A percentile compares a stretch with the other conserved stretches of the same genome.
Conservation (phyloP, 2,329 filamentous ascomycete genomes). For the Aspergillus hiratsukae region DNA sequence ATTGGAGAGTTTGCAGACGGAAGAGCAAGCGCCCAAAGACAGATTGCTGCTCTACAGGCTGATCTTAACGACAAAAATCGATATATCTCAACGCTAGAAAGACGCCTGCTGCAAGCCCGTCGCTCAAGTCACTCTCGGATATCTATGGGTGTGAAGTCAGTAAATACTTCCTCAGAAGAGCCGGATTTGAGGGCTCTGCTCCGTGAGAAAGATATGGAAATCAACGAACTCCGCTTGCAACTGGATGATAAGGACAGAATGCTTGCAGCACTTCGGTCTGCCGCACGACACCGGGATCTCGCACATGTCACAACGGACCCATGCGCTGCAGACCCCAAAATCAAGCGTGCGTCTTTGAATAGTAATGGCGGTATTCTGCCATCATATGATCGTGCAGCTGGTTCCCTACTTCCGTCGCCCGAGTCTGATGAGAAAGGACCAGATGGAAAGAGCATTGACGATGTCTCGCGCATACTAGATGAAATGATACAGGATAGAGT, state of each 20-base stretch:
- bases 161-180: constrained; percentile 70
- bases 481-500: constrained; percentile 93
- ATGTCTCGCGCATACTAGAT: constrained; percentile 89
- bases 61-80: constrained; percentile 95
- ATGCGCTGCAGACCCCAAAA: constrained; percentile 27
- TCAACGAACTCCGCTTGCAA: constrained; percentile 80
- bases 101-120: constrained; percentile 82
- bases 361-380: constrained; percentile 27
- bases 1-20: constrained; percentile 82
- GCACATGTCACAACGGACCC: constrained; percentile 56
- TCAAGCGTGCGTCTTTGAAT: constrained; percentile 23
- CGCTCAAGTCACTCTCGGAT: constrained; percentile 84
- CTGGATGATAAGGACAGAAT: constrained; percentile 95
- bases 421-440: constrained; percentile 32
- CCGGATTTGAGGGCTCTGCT: constrained; percentile 68
- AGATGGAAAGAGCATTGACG: constrained; percentile 69
- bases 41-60: constrained; percentile 87
- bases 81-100: constrained; percentile 91
- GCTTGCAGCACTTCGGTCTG: constrained; percentile 78
- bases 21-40: constrained; percentile 72
- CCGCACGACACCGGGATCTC: constrained; percentile 77
- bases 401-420: constrained; percentile 29
- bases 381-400: constrained; percentile 20
- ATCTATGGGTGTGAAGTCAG: constrained; percentile 65
- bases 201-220: constrained; percentile 87